A percentile compares a stretch with the other conserved stretches of the same genome.
Evolutionary conservation across 2,329 filamentous ascomycete species (phyloP).

Genomic region (Phyllosticta capitalensis): DNA sequence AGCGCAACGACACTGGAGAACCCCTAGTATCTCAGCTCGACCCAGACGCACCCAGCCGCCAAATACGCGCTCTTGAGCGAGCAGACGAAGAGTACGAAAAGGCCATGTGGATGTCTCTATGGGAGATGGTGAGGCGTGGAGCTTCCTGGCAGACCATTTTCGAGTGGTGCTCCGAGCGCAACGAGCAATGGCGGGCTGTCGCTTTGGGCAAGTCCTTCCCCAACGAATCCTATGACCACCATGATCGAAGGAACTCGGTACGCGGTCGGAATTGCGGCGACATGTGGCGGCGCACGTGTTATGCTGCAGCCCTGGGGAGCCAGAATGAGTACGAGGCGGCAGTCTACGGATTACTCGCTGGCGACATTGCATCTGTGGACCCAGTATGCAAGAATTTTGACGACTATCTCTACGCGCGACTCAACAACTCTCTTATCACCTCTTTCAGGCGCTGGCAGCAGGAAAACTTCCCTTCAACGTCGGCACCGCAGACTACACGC

Average conservation of each 20-base stretch:
- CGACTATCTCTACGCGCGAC: constrained; percentile 76
- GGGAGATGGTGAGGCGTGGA: constrained; percentile 84
- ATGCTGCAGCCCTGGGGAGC: constrained; percentile 59
- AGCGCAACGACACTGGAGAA: constrained; percentile 41
- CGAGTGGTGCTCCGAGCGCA: constrained; percentile 77
- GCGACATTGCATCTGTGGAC: constrained; percentile 69
- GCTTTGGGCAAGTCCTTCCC: constrained; percentile 62
- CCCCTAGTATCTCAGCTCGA: constrained; percentile 77
- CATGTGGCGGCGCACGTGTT: constrained; percentile 72
- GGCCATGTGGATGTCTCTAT: constrained; percentile 88
- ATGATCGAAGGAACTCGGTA: constrained; percentile 17
- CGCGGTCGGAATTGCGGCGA: constrained; percentile 29
- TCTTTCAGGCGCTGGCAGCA: constrained; percentile 68
- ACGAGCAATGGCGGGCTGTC: constrained; percentile 82
- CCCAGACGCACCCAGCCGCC: constrained; percentile 77
- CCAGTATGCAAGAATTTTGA: constrained; percentile 72
- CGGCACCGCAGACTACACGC: constrained; percentile 39
- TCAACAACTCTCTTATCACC: constrained; percentile 72
- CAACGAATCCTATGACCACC: constrained; percentile 18
- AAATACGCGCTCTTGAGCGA: constrained; percentile 64
- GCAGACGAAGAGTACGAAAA: constrained; percentile 84
- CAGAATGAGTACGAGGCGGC: constrained; percentile 74
- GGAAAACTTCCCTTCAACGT: constrained; percentile 27
- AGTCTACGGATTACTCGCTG: constrained; percentile 82
- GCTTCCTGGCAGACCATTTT: constrained; percentile 62